Evolutionary conservation across 495 filamentous ascomycete species (phyloP).

Genomic region (Neurospora sp.): DNA sequence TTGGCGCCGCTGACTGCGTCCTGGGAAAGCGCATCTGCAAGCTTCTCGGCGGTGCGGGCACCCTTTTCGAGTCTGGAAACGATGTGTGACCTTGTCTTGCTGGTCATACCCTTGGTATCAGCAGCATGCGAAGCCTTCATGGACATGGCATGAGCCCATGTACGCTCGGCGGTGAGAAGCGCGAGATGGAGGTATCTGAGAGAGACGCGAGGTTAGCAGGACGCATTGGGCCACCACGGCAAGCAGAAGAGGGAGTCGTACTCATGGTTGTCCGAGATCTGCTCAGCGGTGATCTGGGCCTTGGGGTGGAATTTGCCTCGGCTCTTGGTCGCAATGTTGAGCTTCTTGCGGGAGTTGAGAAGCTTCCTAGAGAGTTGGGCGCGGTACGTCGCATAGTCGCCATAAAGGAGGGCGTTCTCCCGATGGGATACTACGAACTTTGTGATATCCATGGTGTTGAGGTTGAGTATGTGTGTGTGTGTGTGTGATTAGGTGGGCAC

Average conservation of each 20-base stretch:
- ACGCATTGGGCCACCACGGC: not conserved
- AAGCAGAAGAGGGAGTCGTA: conserved; percentile 30
- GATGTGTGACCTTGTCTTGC: conserved; percentile 73
- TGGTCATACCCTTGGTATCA: conserved; percentile 67
- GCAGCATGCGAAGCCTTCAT: conserved; percentile 78
- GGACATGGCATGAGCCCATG: conserved; percentile 94
- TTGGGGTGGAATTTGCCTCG: conserved; percentile 74
- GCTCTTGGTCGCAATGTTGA: conserved; percentile 71
- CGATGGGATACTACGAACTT: conserved; percentile 64
- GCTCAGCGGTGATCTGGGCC: conserved; percentile 58
- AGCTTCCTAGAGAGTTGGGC: conserved; percentile 69
- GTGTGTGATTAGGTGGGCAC: not conserved
- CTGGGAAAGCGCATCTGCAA: conserved; percentile 56
- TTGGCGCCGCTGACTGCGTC: conserved; percentile 48
- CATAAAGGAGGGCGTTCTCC: conserved; percentile 72
- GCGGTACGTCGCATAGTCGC: conserved; percentile 82
- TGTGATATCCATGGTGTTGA: conserved; percentile 76
- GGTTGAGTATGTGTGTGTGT: not conserved
- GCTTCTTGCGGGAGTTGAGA: conserved; percentile 72
- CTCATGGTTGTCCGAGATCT: conserved; percentile 69
- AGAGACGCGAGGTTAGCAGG: not conserved
- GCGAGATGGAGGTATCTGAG: conserved; percentile 66
- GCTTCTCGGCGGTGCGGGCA: conserved; percentile 52
- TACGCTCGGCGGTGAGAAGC: conserved; percentile 77
- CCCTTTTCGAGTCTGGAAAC: conserved; percentile 79